These are phyloP conservation scores for Marchantia paleacea DNA, from an alignment of 225 moss, liverwort and hornwort species.

Conservation along the genomic window DNA sequence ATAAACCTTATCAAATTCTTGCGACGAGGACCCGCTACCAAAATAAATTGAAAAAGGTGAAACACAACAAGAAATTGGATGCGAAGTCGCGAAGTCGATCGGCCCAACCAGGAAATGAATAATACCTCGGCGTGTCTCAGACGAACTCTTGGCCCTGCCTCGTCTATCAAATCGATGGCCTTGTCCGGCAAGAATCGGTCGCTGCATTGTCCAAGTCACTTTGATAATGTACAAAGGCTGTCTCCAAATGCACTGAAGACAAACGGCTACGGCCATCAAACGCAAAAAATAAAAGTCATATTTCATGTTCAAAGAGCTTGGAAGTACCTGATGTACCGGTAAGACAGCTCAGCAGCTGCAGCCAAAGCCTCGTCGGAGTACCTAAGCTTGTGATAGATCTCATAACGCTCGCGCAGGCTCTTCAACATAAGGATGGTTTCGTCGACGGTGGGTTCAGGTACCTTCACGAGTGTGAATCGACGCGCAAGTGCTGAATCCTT, in stretches of 20 bases:
- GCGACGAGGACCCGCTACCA: no score
- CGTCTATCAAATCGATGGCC: constrained; percentile 95
- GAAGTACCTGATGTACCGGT: constrained; percentile 84
- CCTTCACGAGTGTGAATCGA: constrained; percentile 88
- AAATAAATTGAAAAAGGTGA: not conserved
- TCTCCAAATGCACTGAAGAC: not conserved
- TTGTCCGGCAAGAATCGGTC: constrained; percentile 96
- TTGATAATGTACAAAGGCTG: not conserved
- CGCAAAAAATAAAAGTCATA: no score
- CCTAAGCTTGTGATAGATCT: constrained; percentile 94
- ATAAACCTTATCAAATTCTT: no score
- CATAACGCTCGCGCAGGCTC: constrained; percentile 88
- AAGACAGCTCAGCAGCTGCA: constrained; percentile 91
- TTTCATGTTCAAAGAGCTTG: not conserved
- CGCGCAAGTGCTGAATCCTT: constrained; percentile 97
- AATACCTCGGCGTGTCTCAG: constrained; percentile 89
- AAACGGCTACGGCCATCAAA: not conserved
- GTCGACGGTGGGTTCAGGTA: constrained; percentile 87
- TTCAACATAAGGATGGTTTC: constrained; percentile 90
- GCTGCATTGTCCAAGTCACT: constrained; percentile 40
- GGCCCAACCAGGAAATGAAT: not conserved
- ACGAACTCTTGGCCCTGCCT: constrained; percentile 92
- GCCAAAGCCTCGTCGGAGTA: constrained; percentile 88
- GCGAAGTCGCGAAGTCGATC: no score
- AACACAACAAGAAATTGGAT: not conserved